Conservation (phyloP, 2,329 filamentous ascomycete species). For the Arthroderma sp. region DNA sequence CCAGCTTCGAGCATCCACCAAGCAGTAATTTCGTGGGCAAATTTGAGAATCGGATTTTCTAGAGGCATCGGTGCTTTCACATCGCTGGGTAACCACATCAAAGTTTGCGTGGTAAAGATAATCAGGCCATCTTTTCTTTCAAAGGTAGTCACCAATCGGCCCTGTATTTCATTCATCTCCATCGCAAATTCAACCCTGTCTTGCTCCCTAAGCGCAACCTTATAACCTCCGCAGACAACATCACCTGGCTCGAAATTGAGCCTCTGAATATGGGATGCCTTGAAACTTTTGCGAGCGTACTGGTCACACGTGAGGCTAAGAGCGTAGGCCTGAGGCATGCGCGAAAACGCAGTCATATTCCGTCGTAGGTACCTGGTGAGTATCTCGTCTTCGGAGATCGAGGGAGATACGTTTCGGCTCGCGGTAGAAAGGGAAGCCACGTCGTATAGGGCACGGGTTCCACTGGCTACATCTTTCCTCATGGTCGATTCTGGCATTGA, state of each 20-base stretch:
- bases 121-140: not conserved
- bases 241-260: constrained; percentile 24
- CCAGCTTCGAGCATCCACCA: constrained; percentile 25
- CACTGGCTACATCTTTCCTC: constrained; percentile 7
- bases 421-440: constrained; percentile 14
- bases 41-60: constrained; percentile 21
- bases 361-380: constrained; percentile 23
- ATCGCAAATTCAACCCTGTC: constrained; percentile 26
- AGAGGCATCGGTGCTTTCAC: constrained; percentile 11
- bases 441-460: constrained; percentile 19
- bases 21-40: constrained; percentile 24
- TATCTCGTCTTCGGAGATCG: constrained; percentile 14
- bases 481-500: constrained; percentile 18
- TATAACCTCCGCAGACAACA: constrained; percentile 25
- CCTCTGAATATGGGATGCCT: constrained; percentile 17
- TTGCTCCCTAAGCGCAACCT: constrained; percentile 17
- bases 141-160: not conserved
- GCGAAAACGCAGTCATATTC: constrained; percentile 26
- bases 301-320: constrained; percentile 17
- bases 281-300: constrained; percentile 18
- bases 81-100: not conserved
- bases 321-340: constrained; percentile 24
- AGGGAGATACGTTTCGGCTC: constrained; percentile 16
- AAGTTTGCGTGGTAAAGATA: not conserved
- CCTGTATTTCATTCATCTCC: constrained; percentile 4